Evolutionary conservation across 306 rosid species (phyloP), one percentile per base, ranked within the genome.

Genomic region (Dalbergia cochinchinensis): DNA sequence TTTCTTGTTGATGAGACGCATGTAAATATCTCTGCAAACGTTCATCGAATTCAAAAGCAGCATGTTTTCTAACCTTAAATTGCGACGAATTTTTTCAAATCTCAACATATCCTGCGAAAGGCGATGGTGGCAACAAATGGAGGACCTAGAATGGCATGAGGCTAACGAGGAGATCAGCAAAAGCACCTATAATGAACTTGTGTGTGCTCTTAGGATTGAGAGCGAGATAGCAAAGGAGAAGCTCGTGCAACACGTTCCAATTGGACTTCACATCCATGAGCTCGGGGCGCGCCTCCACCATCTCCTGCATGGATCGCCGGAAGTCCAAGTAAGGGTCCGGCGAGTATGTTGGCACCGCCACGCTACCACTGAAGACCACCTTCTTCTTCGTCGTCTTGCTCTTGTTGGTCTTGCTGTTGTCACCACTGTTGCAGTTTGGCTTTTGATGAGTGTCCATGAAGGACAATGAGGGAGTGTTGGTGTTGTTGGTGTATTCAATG

Each of bases 321-420:
- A 96, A 96, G 86, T 96, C 99, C 47, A 42, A 34, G 48, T 89
- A 96, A 0, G 99, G 99, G 55, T 96, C 96, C 7, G 98, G 97
- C 2, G 99, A 96, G 83, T 83, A 82, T 0, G 93, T 96, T 0
- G 93, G 90, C 41, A 96, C 91, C 7, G 91, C 97, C 79, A 90
- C 88, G 71, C 96, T 89, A 14, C 89, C 88, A 13, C 69, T 87
- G 79, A 92, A 78, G 47, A 78, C 65, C 44, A 77, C 82, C 70
- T 59, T 45, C 5, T 82, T 58, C 39, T 54, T 42, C 15, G 48
- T n/a, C 19, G 59, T 18, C 59, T 19, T 14, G 14, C 14, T 45
- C 39, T 12, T 13, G 11, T 66, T 70, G 11, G 42, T 8, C 19
- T 16, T 54, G 1, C 6, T 16, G 4, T n/a, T 54, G 60, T 54